These are phyloP conservation scores for Talaromyces piceae DNA, from an alignment of 2,329 filamentous ascomycete genomes.

Conservation along the genomic window DNA sequence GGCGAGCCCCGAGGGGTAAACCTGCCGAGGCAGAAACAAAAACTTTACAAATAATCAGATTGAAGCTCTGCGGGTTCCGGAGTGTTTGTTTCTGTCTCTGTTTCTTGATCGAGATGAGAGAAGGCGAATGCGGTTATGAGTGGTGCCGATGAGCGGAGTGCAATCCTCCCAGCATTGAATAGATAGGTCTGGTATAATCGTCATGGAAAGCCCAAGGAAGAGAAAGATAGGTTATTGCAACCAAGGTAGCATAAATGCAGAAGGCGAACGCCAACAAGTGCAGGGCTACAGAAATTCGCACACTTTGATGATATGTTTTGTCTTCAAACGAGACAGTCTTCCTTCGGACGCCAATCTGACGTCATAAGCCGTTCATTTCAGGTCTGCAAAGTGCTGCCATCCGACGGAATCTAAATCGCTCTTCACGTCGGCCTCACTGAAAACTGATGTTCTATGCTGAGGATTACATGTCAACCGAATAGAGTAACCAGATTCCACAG, in stretches of 20 bases:
- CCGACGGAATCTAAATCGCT: neutral
- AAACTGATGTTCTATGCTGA: neutral
- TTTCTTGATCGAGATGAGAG: too few species aligned
- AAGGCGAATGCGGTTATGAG: too few species aligned
- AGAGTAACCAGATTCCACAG: neutral
- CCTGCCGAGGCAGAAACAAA: neutral
- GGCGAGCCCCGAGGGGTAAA: conserved; percentile 12
- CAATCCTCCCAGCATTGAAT: too few species aligned
- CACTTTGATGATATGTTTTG: too few species aligned
- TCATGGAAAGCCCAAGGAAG: too few species aligned
- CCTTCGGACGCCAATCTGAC: neutral
- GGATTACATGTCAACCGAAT: neutral
- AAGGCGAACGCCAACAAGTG: too few species aligned
- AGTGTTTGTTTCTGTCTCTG: neutral
- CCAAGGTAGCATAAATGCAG: too few species aligned
- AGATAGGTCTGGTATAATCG: too few species aligned
- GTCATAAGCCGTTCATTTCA: neutral
- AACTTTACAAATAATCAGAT: neutral
- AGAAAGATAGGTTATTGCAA: too few species aligned
- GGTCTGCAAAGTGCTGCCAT: neutral
- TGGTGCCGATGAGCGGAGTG: too few species aligned
- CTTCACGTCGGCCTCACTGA: neutral
- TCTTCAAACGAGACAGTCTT: neutral
- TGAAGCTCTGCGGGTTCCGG: too few species aligned
- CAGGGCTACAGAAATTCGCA: too few species aligned